These are phyloP conservation scores for Colletotrichum cereale DNA, from an alignment of 2,329 filamentous ascomycete genomes.

Conservation along the genomic window DNA sequence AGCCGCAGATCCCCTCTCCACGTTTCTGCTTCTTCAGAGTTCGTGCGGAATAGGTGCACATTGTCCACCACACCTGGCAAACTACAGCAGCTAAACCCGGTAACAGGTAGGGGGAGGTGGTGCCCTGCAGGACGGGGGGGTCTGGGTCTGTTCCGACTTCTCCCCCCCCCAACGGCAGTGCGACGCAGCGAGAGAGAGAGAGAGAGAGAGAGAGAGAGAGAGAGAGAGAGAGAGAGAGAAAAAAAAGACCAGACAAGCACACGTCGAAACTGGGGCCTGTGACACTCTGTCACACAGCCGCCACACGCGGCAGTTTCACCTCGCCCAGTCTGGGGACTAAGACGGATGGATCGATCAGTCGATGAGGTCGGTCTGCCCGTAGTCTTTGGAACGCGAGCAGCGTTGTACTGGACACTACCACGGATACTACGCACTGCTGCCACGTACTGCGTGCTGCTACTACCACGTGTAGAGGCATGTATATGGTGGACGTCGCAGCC, in stretches of 20 bases:
- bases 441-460: no score
- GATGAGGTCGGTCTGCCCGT: background rate
- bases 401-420: no score
- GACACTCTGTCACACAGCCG: constrained; percentile 41
- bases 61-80: no score
- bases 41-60: background rate
- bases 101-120: no score
- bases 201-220: no score
- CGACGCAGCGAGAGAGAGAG: background rate
- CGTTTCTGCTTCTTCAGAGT: background rate
- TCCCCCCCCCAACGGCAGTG: background rate
- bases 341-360: background rate
- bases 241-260: background rate
- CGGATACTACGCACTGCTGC: background rate
- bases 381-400: no score
- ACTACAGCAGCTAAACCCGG: no score
- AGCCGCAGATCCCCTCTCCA: constrained; percentile 33
- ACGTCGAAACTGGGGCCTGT: constrained; percentile 40
- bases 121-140: background rate
- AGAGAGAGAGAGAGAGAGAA: no score
- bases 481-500: background rate
- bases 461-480: background rate
- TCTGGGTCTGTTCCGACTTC: no score
- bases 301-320: constrained; percentile 40
- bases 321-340: constrained; percentile 14